Conservation (phyloP, 305 asterid genomes). For the Solanum hybrid region DNA sequence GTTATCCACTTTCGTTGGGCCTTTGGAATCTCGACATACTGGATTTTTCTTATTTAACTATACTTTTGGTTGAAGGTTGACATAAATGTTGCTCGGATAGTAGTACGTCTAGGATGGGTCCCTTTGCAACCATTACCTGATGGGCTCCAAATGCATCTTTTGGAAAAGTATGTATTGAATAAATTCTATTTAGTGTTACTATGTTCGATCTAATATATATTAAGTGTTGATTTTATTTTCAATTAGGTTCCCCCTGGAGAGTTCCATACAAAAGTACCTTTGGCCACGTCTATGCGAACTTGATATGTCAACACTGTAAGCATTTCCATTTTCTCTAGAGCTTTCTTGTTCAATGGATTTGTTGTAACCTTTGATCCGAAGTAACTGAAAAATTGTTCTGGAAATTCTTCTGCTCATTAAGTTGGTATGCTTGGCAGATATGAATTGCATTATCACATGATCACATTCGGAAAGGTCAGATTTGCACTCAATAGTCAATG, state of each 20-base stretch:
- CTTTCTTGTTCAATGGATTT: neutral
- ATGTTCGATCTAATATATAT: neutral
- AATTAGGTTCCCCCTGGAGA: slow-evolving; percentile 48
- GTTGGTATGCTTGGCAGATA: slow-evolving; percentile 33
- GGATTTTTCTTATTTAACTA: neutral
- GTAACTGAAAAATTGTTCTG: neutral
- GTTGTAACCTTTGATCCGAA: neutral
- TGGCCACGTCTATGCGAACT: slow-evolving; percentile 45
- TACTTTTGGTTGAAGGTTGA: slow-evolving; percentile 36
- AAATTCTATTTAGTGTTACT: neutral
- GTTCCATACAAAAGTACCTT: slow-evolving; percentile 45
- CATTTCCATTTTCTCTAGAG: neutral
- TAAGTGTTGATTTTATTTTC: neutral
- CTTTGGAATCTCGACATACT: neutral
- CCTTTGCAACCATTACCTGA: slow-evolving; percentile 48
- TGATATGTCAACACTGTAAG: slow-evolving; percentile 26
- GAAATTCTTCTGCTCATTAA: neutral
- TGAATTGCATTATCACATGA: slow-evolving; percentile 48
- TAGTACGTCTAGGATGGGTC: slow-evolving; percentile 60
- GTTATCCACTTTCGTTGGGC: neutral
- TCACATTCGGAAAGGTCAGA: slow-evolving; percentile 57
- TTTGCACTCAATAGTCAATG: neutral
- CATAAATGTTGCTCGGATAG: slow-evolving; percentile 50
- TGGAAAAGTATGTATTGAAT: slow-evolving; percentile 27
- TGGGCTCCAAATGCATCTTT: slow-evolving; percentile 33